Evolutionary conservation across 179 eudicot genomes (phyloP).

Genomic region (Nepenthes alata): DNA sequence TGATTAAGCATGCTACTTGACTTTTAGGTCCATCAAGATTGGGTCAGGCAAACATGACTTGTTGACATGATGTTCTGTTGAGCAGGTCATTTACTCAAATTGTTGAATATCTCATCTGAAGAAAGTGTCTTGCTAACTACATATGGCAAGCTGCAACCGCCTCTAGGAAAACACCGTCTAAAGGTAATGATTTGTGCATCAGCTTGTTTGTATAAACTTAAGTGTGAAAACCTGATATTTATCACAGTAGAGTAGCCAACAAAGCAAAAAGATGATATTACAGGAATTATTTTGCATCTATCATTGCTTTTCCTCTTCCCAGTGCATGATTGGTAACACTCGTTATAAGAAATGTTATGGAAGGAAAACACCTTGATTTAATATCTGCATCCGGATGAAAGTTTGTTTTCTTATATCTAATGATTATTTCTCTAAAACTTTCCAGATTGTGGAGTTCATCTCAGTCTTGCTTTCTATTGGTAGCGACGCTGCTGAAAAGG

Average conservation of each 20-base stretch:
- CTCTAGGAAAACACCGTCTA: slow-evolving; percentile 85
- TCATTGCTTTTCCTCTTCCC: too few species aligned
- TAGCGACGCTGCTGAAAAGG: slow-evolving; percentile 78
- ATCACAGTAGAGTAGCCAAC: too few species aligned
- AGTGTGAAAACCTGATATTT: too few species aligned
- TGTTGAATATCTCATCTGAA: slow-evolving; percentile 65
- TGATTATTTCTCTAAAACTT: slow-evolving; percentile 7
- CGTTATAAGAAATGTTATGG: neutral
- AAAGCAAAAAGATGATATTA: neutral
- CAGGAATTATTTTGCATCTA: neutral
- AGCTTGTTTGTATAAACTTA: too few species aligned
- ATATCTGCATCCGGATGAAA: neutral
- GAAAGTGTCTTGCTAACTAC: slow-evolving; percentile 57
- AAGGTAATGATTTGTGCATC: slow-evolving; percentile 35
- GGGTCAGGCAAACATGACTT: neutral
- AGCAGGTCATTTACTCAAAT: slow-evolving; percentile 63
- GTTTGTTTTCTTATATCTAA: slow-evolving; percentile 4
- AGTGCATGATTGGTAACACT: neutral
- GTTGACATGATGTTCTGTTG: slow-evolving; percentile 1
- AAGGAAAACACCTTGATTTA: neutral
- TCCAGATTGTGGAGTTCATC: slow-evolving; percentile 84
- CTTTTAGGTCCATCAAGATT: neutral
- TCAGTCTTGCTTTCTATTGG: slow-evolving; percentile 66
- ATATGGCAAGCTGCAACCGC: slow-evolving; percentile 93
- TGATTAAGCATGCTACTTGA: too few species aligned